phyloP scores from a whole-genome alignment of 2,329 filamentous ascomycete genomes.

The Chaetomiaceae sp. region DNA sequence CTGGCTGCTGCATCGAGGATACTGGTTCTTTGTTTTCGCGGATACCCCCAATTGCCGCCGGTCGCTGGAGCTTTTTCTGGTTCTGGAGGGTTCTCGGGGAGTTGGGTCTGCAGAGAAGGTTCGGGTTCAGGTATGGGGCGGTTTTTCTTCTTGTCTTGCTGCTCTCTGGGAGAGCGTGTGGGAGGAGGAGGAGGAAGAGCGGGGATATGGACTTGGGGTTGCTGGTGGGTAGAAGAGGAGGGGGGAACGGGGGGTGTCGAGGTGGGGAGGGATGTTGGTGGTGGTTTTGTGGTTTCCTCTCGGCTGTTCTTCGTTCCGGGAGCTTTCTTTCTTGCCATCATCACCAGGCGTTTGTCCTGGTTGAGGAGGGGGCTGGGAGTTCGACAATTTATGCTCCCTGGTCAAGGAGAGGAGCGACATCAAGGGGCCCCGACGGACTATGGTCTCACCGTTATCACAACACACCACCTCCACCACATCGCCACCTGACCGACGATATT shows the following conservation, averaged over 20 bases:
- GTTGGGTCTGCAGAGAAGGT: neutral
- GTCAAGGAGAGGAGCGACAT: neutral
- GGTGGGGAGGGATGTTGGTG: too few relatives aligned
- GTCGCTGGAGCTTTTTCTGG: slow-evolving; percentile 14
- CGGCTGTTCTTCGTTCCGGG: too few relatives aligned
- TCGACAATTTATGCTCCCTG: too few relatives aligned
- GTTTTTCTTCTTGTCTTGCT: neutral
- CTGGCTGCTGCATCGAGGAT: slow-evolving; percentile 19
- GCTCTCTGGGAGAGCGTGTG: neutral
- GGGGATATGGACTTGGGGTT: neutral
- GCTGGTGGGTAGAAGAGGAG: too few relatives aligned
- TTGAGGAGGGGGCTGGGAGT: too few relatives aligned
- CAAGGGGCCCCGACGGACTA: neutral
- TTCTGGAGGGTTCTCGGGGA: neutral
- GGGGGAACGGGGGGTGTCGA: neutral
- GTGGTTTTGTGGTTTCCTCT: too few relatives aligned
- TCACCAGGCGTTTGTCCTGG: too few relatives aligned
- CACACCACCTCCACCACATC: neutral
- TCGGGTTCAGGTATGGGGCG: too few relatives aligned
- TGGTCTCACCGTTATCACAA: slow-evolving; percentile 1
- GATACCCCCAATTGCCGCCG: slow-evolving; percentile 23
- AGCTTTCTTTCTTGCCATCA: too few relatives aligned
- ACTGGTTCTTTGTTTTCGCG: slow-evolving; percentile 17
- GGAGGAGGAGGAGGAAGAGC: neutral
- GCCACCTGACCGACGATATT: neutral